Conservation (phyloP, 2,329 filamentous ascomycete species). For the Pestalotiopsis sp. region DNA sequence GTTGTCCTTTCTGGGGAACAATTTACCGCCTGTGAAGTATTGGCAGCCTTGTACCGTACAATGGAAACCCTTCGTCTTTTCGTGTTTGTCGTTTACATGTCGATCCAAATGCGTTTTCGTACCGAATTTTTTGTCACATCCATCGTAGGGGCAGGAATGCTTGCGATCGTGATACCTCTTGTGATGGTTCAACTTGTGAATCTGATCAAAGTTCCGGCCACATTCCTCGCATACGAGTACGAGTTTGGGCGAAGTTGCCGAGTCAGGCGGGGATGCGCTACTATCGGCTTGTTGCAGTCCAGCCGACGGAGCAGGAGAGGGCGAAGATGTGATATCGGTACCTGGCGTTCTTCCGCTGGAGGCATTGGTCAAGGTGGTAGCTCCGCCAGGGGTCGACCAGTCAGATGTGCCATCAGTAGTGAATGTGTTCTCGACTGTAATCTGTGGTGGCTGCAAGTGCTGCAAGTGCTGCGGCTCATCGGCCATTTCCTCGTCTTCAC, state of each 20-base stretch:
- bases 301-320: slow-evolving; percentile 28
- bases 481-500: not conserved
- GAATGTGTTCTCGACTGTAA: not conserved
- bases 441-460: not conserved
- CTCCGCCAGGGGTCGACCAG: slow-evolving; percentile 12
- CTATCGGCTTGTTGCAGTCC: slow-evolving; percentile 24
- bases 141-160: slow-evolving; percentile 45
- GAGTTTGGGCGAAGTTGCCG: slow-evolving; percentile 18
- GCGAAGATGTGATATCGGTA: slow-evolving; percentile 32
- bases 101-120: slow-evolving; percentile 65
- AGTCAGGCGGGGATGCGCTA: slow-evolving; percentile 29
- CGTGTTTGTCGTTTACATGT: slow-evolving; percentile 65
- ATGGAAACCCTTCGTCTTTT: slow-evolving; percentile 62
- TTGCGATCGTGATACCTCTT: slow-evolving; percentile 63
- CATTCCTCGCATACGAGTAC: slow-evolving; percentile 44
- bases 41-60: slow-evolving; percentile 57
- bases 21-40: slow-evolving; percentile 62
- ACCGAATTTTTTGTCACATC: slow-evolving; percentile 60
- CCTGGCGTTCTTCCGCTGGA: slow-evolving; percentile 35
- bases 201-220: slow-evolving; percentile 54
- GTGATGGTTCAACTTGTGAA: slow-evolving; percentile 65
- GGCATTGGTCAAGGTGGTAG: slow-evolving; percentile 17
- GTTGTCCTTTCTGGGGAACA: slow-evolving; percentile 65
- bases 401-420: slow-evolving; percentile 12
- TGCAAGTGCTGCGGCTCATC: not conserved